phyloP scores from a whole-genome alignment of 345 rosid genomes.

The Stellera chamaejasme region DNA sequence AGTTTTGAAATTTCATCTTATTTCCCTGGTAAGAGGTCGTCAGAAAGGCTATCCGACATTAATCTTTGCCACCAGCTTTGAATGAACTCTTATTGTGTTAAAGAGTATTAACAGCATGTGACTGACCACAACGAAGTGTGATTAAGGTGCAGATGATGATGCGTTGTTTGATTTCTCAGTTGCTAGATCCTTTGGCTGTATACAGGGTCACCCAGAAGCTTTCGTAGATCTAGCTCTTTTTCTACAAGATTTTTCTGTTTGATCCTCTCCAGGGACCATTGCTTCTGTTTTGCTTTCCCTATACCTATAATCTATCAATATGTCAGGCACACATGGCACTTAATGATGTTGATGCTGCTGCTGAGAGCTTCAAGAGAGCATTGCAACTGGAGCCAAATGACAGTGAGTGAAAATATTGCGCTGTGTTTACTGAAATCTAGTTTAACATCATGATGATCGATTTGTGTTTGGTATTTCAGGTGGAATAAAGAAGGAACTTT shows the following conservation, averaged over 20 bases:
- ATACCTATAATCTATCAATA: background rate
- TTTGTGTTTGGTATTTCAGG: constrained; percentile 37
- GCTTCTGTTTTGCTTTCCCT: background rate
- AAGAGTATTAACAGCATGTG: too few relatives aligned
- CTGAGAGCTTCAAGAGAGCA: constrained; percentile 86
- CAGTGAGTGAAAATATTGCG: constrained; percentile 31
- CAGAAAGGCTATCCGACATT: too few relatives aligned
- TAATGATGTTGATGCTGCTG: constrained; percentile 87
- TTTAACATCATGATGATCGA: constrained; percentile 10
- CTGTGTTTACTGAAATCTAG: background rate
- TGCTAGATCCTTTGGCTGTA: background rate
- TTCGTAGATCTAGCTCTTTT: background rate
- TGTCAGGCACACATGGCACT: constrained; percentile 89
- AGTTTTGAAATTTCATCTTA: too few relatives aligned
- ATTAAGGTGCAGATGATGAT: too few relatives aligned
- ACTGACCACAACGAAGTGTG: too few relatives aligned
- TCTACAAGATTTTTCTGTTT: background rate
- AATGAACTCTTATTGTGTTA: too few relatives aligned
- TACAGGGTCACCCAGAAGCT: background rate
- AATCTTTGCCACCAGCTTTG: too few relatives aligned
- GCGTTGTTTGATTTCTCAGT: too few relatives aligned
- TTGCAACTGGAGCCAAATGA: constrained; percentile 85
- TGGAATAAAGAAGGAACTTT: constrained; percentile 78
- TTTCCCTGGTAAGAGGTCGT: too few relatives aligned
- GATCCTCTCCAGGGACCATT: background rate